A percentile compares a stretch with the other conserved stretches of the same genome.
phyloP scores from a whole-genome alignment of 75 land plant species.

The Pinus taeda region DNA sequence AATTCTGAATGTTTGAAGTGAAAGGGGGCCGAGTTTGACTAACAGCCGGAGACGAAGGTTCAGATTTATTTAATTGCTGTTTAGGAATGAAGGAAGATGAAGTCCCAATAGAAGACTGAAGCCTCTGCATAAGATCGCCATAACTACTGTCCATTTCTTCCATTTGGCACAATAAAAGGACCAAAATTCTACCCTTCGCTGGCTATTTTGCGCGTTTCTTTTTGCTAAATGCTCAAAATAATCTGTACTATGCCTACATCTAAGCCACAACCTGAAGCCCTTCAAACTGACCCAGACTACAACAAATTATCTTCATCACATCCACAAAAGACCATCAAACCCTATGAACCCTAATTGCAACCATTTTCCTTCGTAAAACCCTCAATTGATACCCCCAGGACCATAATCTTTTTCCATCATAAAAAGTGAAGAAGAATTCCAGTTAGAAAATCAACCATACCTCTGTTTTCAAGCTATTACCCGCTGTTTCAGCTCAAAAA shows the following conservation, averaged over 20 bases:
- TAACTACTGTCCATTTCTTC: conserved; percentile 17
- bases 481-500: neutral
- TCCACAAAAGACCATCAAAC: neutral
- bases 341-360: neutral
- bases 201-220: neutral
- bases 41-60: conserved; percentile 19
- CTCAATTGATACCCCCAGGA: neutral
- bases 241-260: neutral
- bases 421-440: neutral
- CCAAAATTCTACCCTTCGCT: neutral
- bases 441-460: neutral
- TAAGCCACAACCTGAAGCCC: neutral
- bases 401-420: neutral
- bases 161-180: neutral
- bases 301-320: neutral
- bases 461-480: neutral
- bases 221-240: neutral
- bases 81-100: conserved; percentile 24
- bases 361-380: neutral
- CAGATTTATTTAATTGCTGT: conserved; percentile 13
- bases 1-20: conserved; percentile 13
- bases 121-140: conserved; percentile 28
- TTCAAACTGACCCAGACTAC: neutral
- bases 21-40: conserved; percentile 20
- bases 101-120: conserved; percentile 33